Base-by-base conservation (phyloP, 768 basidiomycete species). In the Leccinum obscurum region DNA sequence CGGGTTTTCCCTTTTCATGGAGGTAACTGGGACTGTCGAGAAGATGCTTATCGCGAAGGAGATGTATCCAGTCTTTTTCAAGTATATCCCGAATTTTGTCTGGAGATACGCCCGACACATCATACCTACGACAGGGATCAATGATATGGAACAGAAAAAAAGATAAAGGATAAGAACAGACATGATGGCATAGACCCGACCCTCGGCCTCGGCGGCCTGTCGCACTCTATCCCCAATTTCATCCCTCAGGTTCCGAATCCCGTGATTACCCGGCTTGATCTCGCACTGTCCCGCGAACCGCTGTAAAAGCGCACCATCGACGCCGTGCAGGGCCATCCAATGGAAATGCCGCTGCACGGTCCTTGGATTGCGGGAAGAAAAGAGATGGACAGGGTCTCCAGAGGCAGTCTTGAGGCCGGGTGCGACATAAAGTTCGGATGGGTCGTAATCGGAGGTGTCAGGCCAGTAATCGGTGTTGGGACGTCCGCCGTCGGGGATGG, bases 151-250 rank as follows among this genome's bases (percentile, higher is more conserved):
- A 3, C 39, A 15, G 20, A n/a, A 17, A 30, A 22, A 34, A 34
- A 13, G 13, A 35, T 4, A 5, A 32, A 8, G 56, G 24, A 20
- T n/a, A 3, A 6, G 3, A 20, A 70, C 89, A 67, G 61, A 92
- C 92, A 94, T 94, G 62, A 93, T 88, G 11, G 92, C 88, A 72
- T 86, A 93, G 6, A 91, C 90, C 52, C 92, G 77, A 1, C 89
- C 90, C 66, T 93, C 88, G 52, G 80, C 80, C 77, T 93, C 92
- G 2, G 91, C 90, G 17, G 90, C 90, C 64, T 87, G 87, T 62
- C 81, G 77, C 17, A 93, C 92, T 11, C 81, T 78, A 58, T 88
- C 81, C 3, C 88, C 84, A 1, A 93, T 80, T 68, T 92, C 88
- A 63, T 94, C 92, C 28, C 92, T 80, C 56, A 89, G 74, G 15